These are phyloP conservation scores for Crithidia fasciculata DNA, from an alignment of 208 protist species.

Conservation along the genomic window DNA sequence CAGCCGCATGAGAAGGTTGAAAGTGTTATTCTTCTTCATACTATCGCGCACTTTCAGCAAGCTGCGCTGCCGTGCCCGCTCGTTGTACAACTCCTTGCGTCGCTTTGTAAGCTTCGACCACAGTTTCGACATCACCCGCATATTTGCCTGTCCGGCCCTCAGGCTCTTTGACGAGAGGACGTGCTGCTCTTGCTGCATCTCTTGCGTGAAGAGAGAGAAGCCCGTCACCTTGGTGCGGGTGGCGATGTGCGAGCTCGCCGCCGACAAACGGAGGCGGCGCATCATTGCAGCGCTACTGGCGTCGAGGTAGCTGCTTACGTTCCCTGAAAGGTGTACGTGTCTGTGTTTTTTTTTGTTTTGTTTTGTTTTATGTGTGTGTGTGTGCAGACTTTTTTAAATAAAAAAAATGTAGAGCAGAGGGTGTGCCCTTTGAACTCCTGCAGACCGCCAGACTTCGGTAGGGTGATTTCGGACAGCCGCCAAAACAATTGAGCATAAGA, in stretches of 20 bases:
- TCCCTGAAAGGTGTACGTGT: too few relatives aligned
- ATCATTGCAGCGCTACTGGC: constrained; percentile 20
- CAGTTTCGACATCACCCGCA: constrained; percentile 46
- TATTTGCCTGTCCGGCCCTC: constrained; percentile 39
- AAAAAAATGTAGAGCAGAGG: not conserved
- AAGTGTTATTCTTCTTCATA: constrained; percentile 58
- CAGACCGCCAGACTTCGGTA: too few relatives aligned
- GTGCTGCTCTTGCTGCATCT: constrained; percentile 39
- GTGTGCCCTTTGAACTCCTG: too few relatives aligned
- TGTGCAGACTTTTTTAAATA: not conserved
- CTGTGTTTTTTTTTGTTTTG: not conserved
- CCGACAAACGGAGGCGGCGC: constrained; percentile 19
- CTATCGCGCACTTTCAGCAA: constrained; percentile 29
- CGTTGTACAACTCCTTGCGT: constrained; percentile 51
- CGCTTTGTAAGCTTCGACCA: constrained; percentile 40
- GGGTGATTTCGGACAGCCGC: too few relatives aligned
- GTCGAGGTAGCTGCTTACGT: not conserved
- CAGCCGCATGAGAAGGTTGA: constrained; percentile 76
- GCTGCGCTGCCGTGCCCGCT: constrained; percentile 38
- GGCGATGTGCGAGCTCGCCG: constrained; percentile 5
- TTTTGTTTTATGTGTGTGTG: not conserved
- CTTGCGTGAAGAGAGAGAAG: constrained; percentile 62
- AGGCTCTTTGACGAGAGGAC: constrained; percentile 45
- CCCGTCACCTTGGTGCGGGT: constrained; percentile 56
- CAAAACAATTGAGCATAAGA: too few relatives aligned